Conservation (phyloP, 768 basidiomycete genomes). For the Serendipita sp. region DNA sequence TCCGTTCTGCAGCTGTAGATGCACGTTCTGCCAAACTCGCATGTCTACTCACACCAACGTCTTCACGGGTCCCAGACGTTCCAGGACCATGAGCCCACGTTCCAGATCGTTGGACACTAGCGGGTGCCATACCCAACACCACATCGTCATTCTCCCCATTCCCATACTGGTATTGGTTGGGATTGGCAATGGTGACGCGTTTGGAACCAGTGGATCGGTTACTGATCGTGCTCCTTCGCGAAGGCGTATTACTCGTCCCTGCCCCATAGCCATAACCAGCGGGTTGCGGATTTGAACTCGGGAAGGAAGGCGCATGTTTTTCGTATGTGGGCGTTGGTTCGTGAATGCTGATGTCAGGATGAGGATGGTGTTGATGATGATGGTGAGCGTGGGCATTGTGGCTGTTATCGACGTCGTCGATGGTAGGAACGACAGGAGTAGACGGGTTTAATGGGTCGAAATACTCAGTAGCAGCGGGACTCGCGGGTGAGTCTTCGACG, state of each 20-base stretch:
- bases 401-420: too few species aligned
- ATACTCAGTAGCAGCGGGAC: not conserved
- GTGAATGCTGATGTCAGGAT: not conserved
- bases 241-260: not conserved
- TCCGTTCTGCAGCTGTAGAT: not conserved
- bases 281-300: not conserved
- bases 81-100: constrained; percentile 4
- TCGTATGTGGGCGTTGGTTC: not conserved
- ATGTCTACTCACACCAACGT: not conserved
- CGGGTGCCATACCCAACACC: not conserved
- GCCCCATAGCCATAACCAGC: not conserved
- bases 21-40: constrained; percentile 2
- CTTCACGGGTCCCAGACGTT: not conserved
- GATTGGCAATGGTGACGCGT: not conserved
- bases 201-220: not conserved
- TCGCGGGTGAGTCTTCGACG: not conserved
- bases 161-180: too few species aligned
- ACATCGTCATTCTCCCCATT: not conserved
- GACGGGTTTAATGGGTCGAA: not conserved
- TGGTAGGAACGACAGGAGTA: too few species aligned
- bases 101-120: not conserved
- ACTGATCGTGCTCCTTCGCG: not conserved
- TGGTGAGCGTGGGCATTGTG: too few species aligned
- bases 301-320: not conserved
- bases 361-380: not conserved